Evolutionary conservation across 306 rosid genomes (phyloP), one percentile per base, ranked within the genome.

Genomic region (Fragaria vesca): DNA sequence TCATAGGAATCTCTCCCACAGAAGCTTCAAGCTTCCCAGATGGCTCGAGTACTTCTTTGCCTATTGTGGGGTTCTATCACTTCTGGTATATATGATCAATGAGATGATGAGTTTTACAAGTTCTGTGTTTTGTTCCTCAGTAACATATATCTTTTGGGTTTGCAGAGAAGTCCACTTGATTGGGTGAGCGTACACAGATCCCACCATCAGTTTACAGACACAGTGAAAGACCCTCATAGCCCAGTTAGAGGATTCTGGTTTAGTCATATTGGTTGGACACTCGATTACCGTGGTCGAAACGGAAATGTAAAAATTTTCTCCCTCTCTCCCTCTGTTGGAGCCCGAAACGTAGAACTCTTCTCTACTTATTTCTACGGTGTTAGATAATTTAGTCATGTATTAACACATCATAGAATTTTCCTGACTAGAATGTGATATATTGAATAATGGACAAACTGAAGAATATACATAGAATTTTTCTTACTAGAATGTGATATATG

Each of bases 151-250:
- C 7, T 5, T 43, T 76, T 50, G 58, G 70, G 4, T 28, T 17
- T 84, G 84, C 66, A 94, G 97, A 96, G 97, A 24, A 94, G 81
- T 72, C 98, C 98, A 43, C 85, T 92, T 34, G 96, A 92, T 67
- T 94, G 98, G 97, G 98, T 94, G 24, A 94, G 98, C 84, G 86
- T 93, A 5, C 97, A 94, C 76, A 92, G 97, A 76, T 83, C 72
- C 73, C 97, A 94, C 28, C 98, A 94, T 79, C 97, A 92, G 50
- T 94, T 89, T 61, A 87, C 93, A 66, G 97, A 94, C 79, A 84
- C 97, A 8, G 90, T 87, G 66, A 86, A 83, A 82, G 98, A 94
- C 70, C 97, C 98, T 52, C 96, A 94, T 83, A 94, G 91, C 78
- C 98, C 98, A 26, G 75, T 36, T 7, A 93, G 85, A 79, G 98